phyloP scores from a whole-genome alignment of 2,329 filamentous ascomycete species.

The Colletotrichum noveboracense region DNA sequence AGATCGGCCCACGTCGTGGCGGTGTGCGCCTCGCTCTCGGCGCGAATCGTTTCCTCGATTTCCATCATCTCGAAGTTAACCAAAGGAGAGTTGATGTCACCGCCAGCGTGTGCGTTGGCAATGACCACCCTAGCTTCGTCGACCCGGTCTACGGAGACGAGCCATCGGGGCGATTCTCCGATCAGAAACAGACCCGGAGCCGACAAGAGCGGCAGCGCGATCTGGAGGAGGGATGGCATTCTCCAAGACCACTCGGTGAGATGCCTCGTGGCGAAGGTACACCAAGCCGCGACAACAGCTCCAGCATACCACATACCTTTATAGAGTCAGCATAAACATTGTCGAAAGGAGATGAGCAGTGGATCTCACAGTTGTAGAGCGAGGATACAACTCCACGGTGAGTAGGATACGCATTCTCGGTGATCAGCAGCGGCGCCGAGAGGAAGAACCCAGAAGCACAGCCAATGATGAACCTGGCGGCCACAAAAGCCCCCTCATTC shows the following conservation, averaged over 20 bases:
- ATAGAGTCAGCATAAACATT: background rate
- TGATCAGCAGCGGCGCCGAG: conserved; percentile 35
- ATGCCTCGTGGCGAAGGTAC: conserved; percentile 24
- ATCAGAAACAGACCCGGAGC: background rate
- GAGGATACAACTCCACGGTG: conserved; percentile 23
- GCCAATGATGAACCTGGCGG: conserved; percentile 36
- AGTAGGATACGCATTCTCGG: conserved; percentile 37
- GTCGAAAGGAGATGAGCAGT: accelerated
- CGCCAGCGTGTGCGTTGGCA: background rate
- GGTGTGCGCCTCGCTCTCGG: background rate
- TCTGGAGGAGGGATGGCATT: conserved; percentile 42
- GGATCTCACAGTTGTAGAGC: background rate
- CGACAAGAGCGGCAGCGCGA: conserved; percentile 8
- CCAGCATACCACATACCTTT: conserved; percentile 39
- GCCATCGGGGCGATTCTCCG: conserved; percentile 22
- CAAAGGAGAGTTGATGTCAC: background rate
- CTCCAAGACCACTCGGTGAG: conserved; percentile 1
- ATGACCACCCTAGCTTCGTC: background rate
- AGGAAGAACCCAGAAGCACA: conserved; percentile 31
- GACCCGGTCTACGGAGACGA: background rate
- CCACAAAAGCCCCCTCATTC: conserved; percentile 33
- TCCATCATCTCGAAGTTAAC: background rate
- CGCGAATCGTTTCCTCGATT: background rate
- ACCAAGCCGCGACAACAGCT: conserved; percentile 37
- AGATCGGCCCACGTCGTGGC: background rate